Evolutionary conservation across 352 stramenopile genomes (phyloP).

Genomic region (Phytopythium oedochilum): DNA sequence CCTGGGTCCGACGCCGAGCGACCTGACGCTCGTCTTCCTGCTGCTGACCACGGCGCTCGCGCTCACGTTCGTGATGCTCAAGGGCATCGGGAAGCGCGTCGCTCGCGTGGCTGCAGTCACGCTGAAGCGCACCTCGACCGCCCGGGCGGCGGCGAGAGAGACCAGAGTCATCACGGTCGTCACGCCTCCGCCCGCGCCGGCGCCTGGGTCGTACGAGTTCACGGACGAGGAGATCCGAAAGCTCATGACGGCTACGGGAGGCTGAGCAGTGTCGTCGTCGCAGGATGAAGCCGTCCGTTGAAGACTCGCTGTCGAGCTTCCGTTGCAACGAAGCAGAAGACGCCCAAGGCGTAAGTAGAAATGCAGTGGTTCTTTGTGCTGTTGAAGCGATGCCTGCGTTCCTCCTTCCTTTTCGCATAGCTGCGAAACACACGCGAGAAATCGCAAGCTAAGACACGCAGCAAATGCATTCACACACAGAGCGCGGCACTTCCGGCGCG

Average conservation of each 20-base stretch:
- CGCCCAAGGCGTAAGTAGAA: no score
- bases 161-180: background rate
- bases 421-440: no score
- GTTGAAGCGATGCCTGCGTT: no score
- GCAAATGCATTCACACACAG: no score
- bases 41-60: constrained; percentile 54
- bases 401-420: no score
- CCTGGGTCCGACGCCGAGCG: constrained; percentile 40
- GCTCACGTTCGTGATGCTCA: constrained; percentile 46
- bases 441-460: no score
- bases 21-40: constrained; percentile 61
- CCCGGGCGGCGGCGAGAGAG: background rate
- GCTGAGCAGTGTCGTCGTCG: background rate
- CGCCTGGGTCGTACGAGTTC: background rate
- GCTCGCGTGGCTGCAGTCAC: background rate
- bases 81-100: constrained; percentile 17
- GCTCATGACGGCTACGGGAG: background rate
- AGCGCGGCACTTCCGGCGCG: no score
- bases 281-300: no score
- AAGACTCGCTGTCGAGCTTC: no score
- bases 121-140: background rate
- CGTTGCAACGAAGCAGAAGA: no score
- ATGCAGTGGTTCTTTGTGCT: no score
- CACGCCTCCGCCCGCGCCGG: background rate
- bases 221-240: background rate